These are phyloP conservation scores for Acanthamoeba healyi DNA, from an alignment of 208 protist species.

Conservation along the genomic window DNA sequence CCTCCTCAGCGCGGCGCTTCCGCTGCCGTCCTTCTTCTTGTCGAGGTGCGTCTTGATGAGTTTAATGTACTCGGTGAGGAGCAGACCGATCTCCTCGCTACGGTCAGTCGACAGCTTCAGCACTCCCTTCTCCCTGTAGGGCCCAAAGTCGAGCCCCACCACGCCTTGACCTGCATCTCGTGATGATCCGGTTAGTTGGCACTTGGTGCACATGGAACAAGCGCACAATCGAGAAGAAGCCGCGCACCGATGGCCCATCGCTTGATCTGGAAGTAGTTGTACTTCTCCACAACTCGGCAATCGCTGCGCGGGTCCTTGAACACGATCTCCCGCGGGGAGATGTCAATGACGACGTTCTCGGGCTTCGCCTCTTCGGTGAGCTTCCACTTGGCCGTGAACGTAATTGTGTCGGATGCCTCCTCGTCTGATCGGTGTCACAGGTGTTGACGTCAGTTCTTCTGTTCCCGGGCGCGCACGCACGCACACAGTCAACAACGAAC, in stretches of 20 bases:
- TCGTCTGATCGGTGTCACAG: no score
- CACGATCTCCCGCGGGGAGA: background rate
- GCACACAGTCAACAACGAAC: no score
- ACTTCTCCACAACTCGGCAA: background rate
- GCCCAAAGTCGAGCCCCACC: background rate
- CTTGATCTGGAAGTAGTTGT: slow-evolving; percentile 53
- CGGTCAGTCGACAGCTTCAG: background rate
- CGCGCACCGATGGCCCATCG: background rate
- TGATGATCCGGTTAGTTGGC: no score
- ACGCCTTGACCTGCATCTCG: background rate
- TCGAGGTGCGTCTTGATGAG: slow-evolving; percentile 2
- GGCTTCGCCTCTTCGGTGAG: background rate
- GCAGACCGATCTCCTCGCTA: background rate
- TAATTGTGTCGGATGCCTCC: slow-evolving; percentile 2
- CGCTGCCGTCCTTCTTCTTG: no score
- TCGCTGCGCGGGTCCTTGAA: slow-evolving; percentile 12
- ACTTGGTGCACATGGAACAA: no score
- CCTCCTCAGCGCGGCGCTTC: no score
- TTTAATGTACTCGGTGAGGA: background rate
- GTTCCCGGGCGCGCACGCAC: no score
- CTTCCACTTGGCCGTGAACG: slow-evolving; percentile 10
- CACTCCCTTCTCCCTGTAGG: background rate
- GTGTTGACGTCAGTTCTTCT: no score
- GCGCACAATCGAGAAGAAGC: background rate
- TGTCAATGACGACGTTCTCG: background rate